These are phyloP conservation scores for Pleodorina starrii DNA, from an alignment of 139 green algal genomes.

Conservation along the genomic window DNA sequence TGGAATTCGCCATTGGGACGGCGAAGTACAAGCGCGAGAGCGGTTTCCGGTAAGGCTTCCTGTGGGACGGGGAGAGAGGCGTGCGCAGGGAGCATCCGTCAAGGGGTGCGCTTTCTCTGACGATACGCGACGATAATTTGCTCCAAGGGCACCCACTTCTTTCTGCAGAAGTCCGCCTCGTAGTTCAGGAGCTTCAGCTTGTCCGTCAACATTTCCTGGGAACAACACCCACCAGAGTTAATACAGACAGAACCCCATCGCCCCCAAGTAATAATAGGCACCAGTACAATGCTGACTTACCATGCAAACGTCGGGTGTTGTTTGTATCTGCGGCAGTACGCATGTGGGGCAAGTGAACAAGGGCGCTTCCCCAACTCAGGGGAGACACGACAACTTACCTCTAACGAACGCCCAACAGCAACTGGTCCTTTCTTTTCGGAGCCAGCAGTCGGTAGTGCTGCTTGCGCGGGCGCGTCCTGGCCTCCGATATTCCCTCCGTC, in stretches of 20 bases:
- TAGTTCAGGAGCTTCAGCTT: constrained; percentile 89
- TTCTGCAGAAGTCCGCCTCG: constrained; percentile 80
- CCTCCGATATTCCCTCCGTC: constrained; percentile 1
- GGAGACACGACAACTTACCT: constrained; percentile 39
- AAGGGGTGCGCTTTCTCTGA: neutral
- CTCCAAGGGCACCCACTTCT: constrained; percentile 62
- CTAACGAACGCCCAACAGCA: constrained; percentile 53
- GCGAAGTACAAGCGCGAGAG: constrained; percentile 75
- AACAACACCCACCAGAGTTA: neutral
- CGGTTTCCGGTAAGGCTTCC: constrained; percentile 71
- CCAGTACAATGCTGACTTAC: constrained; percentile 23
- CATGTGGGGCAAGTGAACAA: constrained; percentile 12
- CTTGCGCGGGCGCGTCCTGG: constrained; percentile 27
- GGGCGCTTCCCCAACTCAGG: neutral
- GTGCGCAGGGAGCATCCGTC: neutral
- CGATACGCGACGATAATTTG: too few relatives aligned
- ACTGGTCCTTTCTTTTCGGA: constrained; percentile 37
- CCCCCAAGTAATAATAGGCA: neutral
- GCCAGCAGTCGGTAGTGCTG: neutral
- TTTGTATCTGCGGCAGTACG: constrained; percentile 53
- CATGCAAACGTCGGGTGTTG: constrained; percentile 68
- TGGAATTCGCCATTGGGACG: constrained; percentile 51
- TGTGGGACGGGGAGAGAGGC: constrained; percentile 36
- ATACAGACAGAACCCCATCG: neutral
- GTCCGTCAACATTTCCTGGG: constrained; percentile 78